Conservation (phyloP, 2,329 filamentous ascomycete species). For the Pseudocercospora pini-densiflorae region DNA sequence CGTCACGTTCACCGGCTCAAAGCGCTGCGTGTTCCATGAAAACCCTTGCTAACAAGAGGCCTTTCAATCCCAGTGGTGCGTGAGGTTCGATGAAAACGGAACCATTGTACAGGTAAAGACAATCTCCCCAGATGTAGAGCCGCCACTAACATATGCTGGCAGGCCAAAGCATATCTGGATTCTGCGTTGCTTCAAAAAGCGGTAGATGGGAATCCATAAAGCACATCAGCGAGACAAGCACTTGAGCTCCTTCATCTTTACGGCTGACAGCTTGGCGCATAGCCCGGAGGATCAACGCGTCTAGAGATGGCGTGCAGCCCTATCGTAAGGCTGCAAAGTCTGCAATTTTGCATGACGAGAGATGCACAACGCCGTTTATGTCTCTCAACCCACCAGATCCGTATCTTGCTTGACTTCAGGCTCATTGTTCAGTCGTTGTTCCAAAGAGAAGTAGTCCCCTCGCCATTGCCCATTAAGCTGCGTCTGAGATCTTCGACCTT, state of each 20-base stretch:
- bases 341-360: background rate
- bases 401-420: background rate
- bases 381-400: background rate
- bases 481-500: background rate
- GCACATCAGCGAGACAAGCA: too few relatives aligned
- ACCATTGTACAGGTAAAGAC: slow-evolving; percentile 33
- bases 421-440: slow-evolving; percentile 12
- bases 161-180: slow-evolving; percentile 35
- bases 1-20: too few relatives aligned
- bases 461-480: slow-evolving; percentile 11
- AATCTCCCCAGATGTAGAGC: too few relatives aligned
- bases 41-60: too few relatives aligned
- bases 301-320: background rate
- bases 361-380: background rate
- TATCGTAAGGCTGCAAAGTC: background rate
- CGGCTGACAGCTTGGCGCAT: background rate
- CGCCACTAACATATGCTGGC: background rate
- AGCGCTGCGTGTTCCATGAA: too few relatives aligned
- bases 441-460: slow-evolving; percentile 20
- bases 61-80: slow-evolving; percentile 23
- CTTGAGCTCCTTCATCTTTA: background rate
- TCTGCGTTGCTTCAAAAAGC: slow-evolving; percentile 35
- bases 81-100: slow-evolving; percentile 34
- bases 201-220: slow-evolving; percentile 26
- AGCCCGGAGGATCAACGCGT: background rate